Conservation (phyloP, 768 basidiomycete species). For the Solioccasus polychromus region DNA sequence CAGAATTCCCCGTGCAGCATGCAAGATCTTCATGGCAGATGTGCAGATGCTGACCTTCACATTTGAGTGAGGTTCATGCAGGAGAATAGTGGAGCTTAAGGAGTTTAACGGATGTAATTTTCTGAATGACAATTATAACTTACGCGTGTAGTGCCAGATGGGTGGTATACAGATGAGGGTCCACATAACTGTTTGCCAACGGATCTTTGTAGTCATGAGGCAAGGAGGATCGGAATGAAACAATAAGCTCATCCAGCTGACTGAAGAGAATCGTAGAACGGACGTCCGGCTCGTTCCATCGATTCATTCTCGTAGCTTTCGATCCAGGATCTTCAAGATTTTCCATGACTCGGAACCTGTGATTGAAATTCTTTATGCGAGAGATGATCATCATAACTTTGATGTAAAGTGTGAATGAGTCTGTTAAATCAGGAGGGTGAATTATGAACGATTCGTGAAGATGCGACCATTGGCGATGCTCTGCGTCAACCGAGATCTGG, state of each 20-base stretch:
- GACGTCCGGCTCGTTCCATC: constrained; percentile 49
- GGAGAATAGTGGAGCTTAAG: constrained; percentile 59
- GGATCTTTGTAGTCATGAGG: constrained; percentile 56
- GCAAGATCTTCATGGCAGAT: constrained; percentile 67
- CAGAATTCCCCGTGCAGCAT: constrained; percentile 62
- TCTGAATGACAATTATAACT: constrained; percentile 20
- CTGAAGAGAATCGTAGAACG: constrained; percentile 61
- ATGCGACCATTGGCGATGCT: constrained; percentile 67
- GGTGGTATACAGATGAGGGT: constrained; percentile 52
- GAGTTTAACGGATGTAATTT: constrained; percentile 33
- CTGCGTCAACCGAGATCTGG: constrained; percentile 46
- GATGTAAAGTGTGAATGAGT: constrained; percentile 70
- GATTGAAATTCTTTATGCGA: constrained; percentile 60
- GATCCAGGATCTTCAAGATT: constrained; percentile 53
- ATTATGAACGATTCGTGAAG: constrained; percentile 54
- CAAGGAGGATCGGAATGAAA: constrained; percentile 57
- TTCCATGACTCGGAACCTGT: constrained; percentile 59
- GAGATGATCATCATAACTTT: constrained; percentile 67
- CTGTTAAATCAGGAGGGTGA: constrained; percentile 61
- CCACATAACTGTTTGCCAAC: constrained; percentile 49
- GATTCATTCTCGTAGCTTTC: constrained; percentile 21
- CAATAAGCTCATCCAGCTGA: constrained; percentile 57
- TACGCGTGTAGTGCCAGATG: constrained; percentile 33
- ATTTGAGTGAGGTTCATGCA: constrained; percentile 77
- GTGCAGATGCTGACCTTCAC: constrained; percentile 56